Evolutionary conservation across 768 basidiomycete species (phyloP), one percentile per base, ranked within the genome.

Genomic region (Mycena alexandri): DNA sequence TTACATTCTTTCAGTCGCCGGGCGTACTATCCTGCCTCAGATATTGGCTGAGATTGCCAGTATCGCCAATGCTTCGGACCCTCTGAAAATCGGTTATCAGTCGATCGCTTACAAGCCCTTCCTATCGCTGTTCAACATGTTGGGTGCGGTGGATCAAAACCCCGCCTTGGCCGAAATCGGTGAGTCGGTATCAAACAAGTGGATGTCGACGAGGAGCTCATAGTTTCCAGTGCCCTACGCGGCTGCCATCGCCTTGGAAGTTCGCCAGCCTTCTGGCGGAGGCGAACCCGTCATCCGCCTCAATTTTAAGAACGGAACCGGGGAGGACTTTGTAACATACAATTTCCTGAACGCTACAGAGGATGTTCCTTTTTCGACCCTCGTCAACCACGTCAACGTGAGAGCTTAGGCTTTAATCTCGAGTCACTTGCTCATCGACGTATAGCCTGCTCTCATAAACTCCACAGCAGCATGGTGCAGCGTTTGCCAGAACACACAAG

Each of bases 41-140:
- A 86, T 94, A 65, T 68, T 93, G 14, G 71, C 80, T 38, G 85
- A 86, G 9, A 79, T 94, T 36, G 73, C 80, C 0, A 78, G 78
- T 12, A 89, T 94, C 75, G 74, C 76, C 25, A 83, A 88, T 69
- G 48, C 77, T 4, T 79, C 82, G 3, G 82, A 87, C 65, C 85
- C 89, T 0, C 71, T 89, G 62, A 89, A 89, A 74, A 73, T 94
- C 46, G 76, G 82, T 25, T 86, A 90, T 69, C 81, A 86, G 36
- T 87, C 87, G 12, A 82, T 90, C 56, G 84, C 91, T 0, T 94
- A 93, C 82, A 93, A 93, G 76, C 92, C 92, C 0, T 91, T 93
- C 80, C 65, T 93, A 36, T 90, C 89, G 11, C 76, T 94, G 50
- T 93, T 94, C 82, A 91, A 92, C 77, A 89, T 94, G 87, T 92